A percentile compares a stretch with the other conserved stretches of the same genome.
These are phyloP conservation scores for Monascus ruber DNA, from an alignment of 2,329 filamentous ascomycete genomes.

Conservation along the genomic window DNA sequence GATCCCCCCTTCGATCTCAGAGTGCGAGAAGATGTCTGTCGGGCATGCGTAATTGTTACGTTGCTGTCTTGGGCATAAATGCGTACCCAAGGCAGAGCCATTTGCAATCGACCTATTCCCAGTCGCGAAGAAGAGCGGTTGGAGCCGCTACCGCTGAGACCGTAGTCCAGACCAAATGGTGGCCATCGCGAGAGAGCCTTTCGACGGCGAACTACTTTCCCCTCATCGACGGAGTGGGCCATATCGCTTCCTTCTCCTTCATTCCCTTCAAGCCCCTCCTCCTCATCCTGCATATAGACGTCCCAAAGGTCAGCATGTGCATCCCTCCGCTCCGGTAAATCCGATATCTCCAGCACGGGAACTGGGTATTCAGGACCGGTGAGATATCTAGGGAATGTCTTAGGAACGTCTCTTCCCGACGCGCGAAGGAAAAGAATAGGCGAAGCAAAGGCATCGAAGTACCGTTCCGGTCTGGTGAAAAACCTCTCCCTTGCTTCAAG, in stretches of 20 bases:
- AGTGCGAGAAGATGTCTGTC: neutral
- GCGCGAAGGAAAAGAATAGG: constrained; percentile 33
- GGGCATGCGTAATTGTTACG: neutral
- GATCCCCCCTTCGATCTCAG: constrained; percentile 1
- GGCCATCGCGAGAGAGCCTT: constrained; percentile 30
- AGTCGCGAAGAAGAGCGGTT: constrained; percentile 4
- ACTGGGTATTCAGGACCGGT: constrained; percentile 23
- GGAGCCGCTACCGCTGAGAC: constrained; percentile 7
- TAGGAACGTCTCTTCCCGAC: constrained; percentile 28
- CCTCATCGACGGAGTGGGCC: neutral
- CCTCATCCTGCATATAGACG: constrained; percentile 3
- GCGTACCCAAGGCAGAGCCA: constrained; percentile 22
- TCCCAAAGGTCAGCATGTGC: constrained; percentile 4
- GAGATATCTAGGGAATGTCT: constrained; percentile 20
- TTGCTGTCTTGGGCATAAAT: constrained; percentile 10
- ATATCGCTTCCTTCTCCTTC: neutral
- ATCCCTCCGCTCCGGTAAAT: constrained; percentile 1
- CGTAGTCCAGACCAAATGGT: constrained; percentile 26
- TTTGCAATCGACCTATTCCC: constrained; percentile 14
- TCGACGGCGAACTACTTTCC: constrained; percentile 15
- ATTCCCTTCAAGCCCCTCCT: neutral
- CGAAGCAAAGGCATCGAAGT: constrained; percentile 35
- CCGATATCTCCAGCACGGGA: constrained; percentile 14
- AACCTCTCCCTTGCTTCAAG: constrained; percentile 23
- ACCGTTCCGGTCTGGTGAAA: constrained; percentile 27